Evolutionary conservation across 768 basidiomycete genomes (phyloP).

Genomic region (Dentipellis fragilis): DNA sequence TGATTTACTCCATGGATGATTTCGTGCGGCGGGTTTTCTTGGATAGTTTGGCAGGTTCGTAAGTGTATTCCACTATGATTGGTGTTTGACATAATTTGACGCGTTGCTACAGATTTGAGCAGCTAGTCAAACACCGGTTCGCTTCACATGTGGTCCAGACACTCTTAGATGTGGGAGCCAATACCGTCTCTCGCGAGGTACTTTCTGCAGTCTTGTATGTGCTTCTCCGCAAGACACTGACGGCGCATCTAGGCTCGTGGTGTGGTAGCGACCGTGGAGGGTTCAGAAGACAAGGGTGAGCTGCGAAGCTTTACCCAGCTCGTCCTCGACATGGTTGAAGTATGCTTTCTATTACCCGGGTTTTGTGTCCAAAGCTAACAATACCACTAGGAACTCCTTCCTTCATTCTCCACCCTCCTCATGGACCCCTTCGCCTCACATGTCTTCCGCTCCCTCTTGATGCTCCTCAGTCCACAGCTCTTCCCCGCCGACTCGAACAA

Average conservation of each 20-base stretch:
- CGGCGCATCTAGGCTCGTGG: slow-evolving; percentile 35
- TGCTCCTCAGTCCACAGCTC: slow-evolving; percentile 61
- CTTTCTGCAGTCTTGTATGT: slow-evolving; percentile 5
- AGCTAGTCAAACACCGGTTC: slow-evolving; percentile 71
- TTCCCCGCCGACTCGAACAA: slow-evolving; percentile 28
- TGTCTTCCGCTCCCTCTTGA: slow-evolving; percentile 69
- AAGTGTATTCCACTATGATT: slow-evolving; percentile 26
- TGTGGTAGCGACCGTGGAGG: slow-evolving; percentile 38
- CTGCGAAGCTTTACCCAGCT: slow-evolving; percentile 56
- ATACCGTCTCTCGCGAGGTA: slow-evolving; percentile 66
- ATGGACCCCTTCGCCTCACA: slow-evolving; percentile 89
- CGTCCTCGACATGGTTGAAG: slow-evolving; percentile 55
- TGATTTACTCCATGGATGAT: slow-evolving; percentile 91
- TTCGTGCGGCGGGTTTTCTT: slow-evolving; percentile 87
- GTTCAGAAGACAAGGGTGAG: slow-evolving; percentile 46
- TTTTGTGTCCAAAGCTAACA: neutral
- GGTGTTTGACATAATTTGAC: neutral
- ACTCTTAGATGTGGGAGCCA: slow-evolving; percentile 54
- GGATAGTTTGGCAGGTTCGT: slow-evolving; percentile 84
- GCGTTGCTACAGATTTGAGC: slow-evolving; percentile 39
- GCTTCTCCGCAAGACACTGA: neutral
- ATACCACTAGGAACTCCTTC: slow-evolving; percentile 53
- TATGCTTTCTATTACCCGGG: slow-evolving; percentile 24
- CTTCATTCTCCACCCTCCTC: slow-evolving; percentile 51
- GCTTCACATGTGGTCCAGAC: slow-evolving; percentile 96